phyloP scores from a whole-genome alignment of 768 basidiomycete species.

The Hericium rajendrae region DNA sequence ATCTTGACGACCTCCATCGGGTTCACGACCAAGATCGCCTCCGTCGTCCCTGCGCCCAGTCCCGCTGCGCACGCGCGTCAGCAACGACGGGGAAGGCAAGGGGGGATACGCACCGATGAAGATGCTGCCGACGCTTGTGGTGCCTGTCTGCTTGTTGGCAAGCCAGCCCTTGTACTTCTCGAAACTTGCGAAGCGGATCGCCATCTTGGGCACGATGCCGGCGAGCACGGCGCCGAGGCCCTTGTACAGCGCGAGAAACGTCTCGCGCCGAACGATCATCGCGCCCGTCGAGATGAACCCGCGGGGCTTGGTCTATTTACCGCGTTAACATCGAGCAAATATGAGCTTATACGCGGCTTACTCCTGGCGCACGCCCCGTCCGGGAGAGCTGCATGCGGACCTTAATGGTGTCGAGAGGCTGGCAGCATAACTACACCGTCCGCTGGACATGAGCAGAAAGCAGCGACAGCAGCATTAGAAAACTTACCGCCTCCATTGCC shows the following conservation, averaged over 20 bases:
- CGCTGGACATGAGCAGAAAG: background rate
- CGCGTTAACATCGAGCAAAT: background rate
- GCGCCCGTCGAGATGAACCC: conserved; percentile 88
- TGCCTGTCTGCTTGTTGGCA: conserved; percentile 66
- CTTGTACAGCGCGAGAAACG: conserved; percentile 93
- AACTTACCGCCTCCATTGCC: conserved; percentile 79
- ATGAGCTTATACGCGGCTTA: conserved; percentile 33
- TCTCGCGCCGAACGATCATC: conserved; percentile 83
- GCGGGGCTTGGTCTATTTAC: conserved; percentile 71
- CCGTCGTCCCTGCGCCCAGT: conserved; percentile 89
- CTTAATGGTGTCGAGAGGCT: conserved; percentile 97
- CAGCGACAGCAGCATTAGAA: background rate
- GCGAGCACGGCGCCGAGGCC: conserved; percentile 93
- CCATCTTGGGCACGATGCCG: conserved; percentile 99
- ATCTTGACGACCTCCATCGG: conserved; percentile 99
- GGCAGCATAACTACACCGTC: conserved; percentile 55
- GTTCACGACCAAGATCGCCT: conserved; percentile 89
- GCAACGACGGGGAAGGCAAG: background rate
- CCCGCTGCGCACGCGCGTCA: conserved; percentile 49
- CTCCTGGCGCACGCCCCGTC: conserved; percentile 71
- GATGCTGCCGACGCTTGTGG: conserved; percentile 68
- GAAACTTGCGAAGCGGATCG: conserved; percentile 95
- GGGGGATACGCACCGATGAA: conserved; percentile 61
- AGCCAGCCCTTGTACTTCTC: conserved; percentile 87
- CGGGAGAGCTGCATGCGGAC: conserved; percentile 98